Evolutionary conservation across 202 grass and related monocot species (phyloP).

Genomic region (Carex arenaria): DNA sequence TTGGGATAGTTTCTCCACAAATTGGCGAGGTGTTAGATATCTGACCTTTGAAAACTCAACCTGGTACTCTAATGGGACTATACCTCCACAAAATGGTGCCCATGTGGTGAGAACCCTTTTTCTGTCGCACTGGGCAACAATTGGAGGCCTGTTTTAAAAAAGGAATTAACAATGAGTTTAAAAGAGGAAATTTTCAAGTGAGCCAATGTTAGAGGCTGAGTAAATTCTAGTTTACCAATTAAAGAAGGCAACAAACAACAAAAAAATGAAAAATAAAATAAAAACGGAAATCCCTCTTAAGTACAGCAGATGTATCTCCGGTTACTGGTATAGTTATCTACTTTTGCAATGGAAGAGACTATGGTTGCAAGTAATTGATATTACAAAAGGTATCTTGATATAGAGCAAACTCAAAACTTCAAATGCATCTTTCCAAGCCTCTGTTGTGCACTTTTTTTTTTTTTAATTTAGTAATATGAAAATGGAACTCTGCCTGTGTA

Average conservation of each 20-base stretch:
- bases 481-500: too few species aligned
- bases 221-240: not conserved
- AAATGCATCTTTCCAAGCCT: not conserved
- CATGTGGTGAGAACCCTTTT: constrained; percentile 80
- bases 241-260: not conserved
- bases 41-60: constrained; percentile 97
- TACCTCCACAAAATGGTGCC: constrained; percentile 71
- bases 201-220: not conserved
- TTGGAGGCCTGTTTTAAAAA: constrained; percentile 53
- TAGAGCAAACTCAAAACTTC: not conserved
- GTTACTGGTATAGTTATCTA: not conserved
- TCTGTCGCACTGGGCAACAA: constrained; percentile 80
- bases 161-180: not conserved
- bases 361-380: not conserved
- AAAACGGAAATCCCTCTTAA: not conserved
- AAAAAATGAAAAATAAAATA: not conserved
- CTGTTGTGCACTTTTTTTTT: not conserved
- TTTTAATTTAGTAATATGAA: not conserved
- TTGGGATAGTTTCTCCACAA: constrained; percentile 89
- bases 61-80: constrained; percentile 86
- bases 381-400: not conserved
- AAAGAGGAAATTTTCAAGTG: not conserved
- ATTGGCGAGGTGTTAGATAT: constrained; percentile 78
- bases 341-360: not conserved
- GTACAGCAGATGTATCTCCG: not conserved